Conservation (phyloP, 257 asterid genomes). For the Capsicum rhomboideum region DNA sequence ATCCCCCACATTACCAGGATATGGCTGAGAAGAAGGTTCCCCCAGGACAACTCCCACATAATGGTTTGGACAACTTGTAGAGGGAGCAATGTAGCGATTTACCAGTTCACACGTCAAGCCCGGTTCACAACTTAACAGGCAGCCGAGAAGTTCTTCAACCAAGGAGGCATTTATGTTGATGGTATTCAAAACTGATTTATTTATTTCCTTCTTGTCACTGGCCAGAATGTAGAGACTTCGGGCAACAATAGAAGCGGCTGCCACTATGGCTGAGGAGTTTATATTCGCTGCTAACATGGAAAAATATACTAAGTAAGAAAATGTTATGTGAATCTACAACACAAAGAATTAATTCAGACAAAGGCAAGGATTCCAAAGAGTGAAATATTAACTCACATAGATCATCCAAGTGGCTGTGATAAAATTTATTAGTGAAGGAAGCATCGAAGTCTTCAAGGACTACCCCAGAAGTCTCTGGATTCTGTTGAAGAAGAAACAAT, state of each 20-base stretch:
- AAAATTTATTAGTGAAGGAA: constrained; percentile 70
- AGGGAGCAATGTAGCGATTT: constrained; percentile 68
- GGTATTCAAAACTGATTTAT: constrained; percentile 28
- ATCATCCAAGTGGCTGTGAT: constrained; percentile 94
- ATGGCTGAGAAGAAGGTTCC: constrained; percentile 64
- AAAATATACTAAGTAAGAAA: constrained; percentile 6
- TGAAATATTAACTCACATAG: constrained; percentile 51
- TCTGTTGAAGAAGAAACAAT: constrained; percentile 40
- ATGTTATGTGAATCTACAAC: neutral
- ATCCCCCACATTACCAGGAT: constrained; percentile 61
- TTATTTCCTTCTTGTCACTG: constrained; percentile 35
- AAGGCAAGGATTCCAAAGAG: constrained; percentile 6
- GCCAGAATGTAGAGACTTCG: constrained; percentile 79
- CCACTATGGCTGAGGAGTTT: constrained; percentile 69
- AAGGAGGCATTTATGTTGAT: constrained; percentile 60
- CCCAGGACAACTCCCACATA: constrained; percentile 80
- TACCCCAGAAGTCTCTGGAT: constrained; percentile 66
- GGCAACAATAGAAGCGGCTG: constrained; percentile 92
- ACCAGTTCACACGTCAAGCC: constrained; percentile 76
- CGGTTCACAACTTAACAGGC: constrained; percentile 78
- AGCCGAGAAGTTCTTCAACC: constrained; percentile 70
- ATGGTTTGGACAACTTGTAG: constrained; percentile 70
- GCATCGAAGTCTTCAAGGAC: constrained; percentile 93
- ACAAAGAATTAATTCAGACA: constrained; percentile 1
- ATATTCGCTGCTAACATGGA: constrained; percentile 66